phyloP scores from a whole-genome alignment of 1,284 basidiomycete species.

The Neonothopanus nambi region DNA sequence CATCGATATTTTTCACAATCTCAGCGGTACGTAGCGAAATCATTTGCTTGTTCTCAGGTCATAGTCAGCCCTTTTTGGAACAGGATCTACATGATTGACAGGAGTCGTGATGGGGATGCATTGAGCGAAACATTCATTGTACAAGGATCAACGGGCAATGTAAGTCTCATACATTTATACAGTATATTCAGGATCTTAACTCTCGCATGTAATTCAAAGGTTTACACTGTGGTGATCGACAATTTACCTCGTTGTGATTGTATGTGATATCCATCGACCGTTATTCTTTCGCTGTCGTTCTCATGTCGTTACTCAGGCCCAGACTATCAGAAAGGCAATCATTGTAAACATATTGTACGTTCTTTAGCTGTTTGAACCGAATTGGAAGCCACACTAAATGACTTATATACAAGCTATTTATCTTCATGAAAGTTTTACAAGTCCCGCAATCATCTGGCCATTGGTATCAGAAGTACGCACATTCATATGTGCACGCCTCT shows the following conservation, averaged over 20 bases:
- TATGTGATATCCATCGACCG: slow-evolving; percentile 26
- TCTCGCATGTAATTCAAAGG: slow-evolving; percentile 36
- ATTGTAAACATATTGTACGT: slow-evolving; percentile 78
- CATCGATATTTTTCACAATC: slow-evolving; percentile 61
- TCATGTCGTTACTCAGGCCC: slow-evolving; percentile 45
- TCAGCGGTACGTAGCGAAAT: slow-evolving; percentile 48
- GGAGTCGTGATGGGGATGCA: slow-evolving; percentile 48
- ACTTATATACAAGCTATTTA: slow-evolving; percentile 10
- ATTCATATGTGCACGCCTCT: background rate
- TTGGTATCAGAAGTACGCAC: slow-evolving; percentile 70
- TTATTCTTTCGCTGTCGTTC: background rate
- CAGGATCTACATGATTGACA: slow-evolving; percentile 75
- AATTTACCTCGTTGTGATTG: slow-evolving; percentile 64
- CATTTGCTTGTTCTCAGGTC: background rate
- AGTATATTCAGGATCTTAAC: background rate
- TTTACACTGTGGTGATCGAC: slow-evolving; percentile 66
- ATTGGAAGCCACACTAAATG: background rate
- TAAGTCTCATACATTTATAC: slow-evolving; percentile 27
- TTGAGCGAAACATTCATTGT: slow-evolving; percentile 69
- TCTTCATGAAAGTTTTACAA: slow-evolving; percentile 64
- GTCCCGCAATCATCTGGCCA: slow-evolving; percentile 49
- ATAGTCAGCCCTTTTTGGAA: background rate
- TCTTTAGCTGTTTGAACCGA: background rate
- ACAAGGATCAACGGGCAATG: slow-evolving; percentile 75
- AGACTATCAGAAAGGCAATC: slow-evolving; percentile 69